Evolutionary conservation across 2,329 filamentous ascomycete species (phyloP), one percentile per base, ranked within the genome.

Genomic region (Drechmeria coniospora): DNA sequence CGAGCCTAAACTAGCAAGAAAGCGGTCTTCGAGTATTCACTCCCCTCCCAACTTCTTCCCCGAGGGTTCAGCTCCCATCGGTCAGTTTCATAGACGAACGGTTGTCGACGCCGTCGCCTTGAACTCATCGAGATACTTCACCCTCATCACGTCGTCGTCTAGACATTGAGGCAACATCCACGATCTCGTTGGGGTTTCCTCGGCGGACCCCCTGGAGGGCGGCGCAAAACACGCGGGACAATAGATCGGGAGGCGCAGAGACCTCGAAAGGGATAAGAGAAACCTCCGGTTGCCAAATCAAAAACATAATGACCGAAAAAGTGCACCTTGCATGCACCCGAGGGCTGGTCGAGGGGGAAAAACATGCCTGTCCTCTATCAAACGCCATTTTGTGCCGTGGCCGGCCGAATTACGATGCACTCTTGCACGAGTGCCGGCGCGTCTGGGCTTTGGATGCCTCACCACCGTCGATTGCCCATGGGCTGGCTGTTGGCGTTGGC

Each of bases 401-500:
- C 20, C 20, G n/a, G n/a, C n/a, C n/a, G n/a, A n/a, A n/a, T n/a
- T n/a, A n/a, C n/a, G n/a, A n/a, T n/a, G n/a, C n/a, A n/a, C n/a
- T n/a, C n/a, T n/a, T n/a, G n/a, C n/a, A n/a, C 19, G 24, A 15
- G 15, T 17, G 24, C 24, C 24, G 13, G 24, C 24, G 26, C 20
- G 21, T 25, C 13, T 8, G 13, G 14, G 13, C 8, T 15, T 23
- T 26, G 23, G 33, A 29, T 30, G 29, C 36, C 43, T 55, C 61
- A 67, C 63, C 63, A 67, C 36, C 63, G 59, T 40, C 61, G 59
- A 45, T 56, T 61, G 43, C 56, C 51, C 19, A 68, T 46, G 29
- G 63, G 61, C 44, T 59, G 47, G 40, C 57, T 59, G 46, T 68
- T 67, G 46, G 61, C 57, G 43, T 62, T 59, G 49, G 52, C 51